phyloP scores from a whole-genome alignment of 1,284 basidiomycete genomes.

The Sporisorium iseilematis-ciliati region DNA sequence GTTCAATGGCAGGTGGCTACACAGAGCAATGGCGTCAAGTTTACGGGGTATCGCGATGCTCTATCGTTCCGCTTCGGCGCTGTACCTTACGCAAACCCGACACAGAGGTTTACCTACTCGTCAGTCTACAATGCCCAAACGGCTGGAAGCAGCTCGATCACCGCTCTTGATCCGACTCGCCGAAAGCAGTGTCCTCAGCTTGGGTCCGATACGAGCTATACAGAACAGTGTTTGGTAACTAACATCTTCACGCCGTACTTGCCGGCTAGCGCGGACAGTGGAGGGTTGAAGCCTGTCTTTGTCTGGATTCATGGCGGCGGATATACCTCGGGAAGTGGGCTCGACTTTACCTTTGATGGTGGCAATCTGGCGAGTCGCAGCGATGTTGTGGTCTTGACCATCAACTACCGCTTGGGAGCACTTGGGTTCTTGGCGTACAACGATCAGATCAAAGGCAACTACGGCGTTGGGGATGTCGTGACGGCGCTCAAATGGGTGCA shows the following conservation, averaged over 20 bases:
- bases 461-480: constrained; percentile 62
- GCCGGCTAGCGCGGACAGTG: constrained; percentile 62
- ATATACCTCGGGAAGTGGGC: constrained; percentile 71
- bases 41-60: constrained; percentile 43
- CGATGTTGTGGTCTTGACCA: constrained; percentile 74
- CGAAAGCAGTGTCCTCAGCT: constrained; percentile 40
- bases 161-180: constrained; percentile 21
- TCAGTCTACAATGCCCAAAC: constrained; percentile 26
- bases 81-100: constrained; percentile 43
- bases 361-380: constrained; percentile 71
- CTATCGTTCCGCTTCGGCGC: constrained; percentile 46
- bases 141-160: constrained; percentile 8
- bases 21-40: constrained; percentile 33
- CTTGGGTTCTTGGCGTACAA: constrained; percentile 52
- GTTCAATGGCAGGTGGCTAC: constrained; percentile 24
- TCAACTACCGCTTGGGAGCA: constrained; percentile 73
- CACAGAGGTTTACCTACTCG: constrained; percentile 43
- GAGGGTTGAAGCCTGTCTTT: constrained; percentile 74
- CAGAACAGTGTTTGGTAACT: constrained; percentile 74
- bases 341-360: constrained; percentile 72
- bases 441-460: constrained; percentile 57
- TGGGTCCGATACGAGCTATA: constrained; percentile 12
- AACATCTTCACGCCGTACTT: constrained; percentile 75
- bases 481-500: constrained; percentile 74
- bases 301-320: constrained; percentile 72